A percentile compares a stretch with the other conserved stretches of the same genome.
These are phyloP conservation scores for Misopates orontium DNA, from an alignment of 257 asterid species.

Conservation along the genomic window DNA sequence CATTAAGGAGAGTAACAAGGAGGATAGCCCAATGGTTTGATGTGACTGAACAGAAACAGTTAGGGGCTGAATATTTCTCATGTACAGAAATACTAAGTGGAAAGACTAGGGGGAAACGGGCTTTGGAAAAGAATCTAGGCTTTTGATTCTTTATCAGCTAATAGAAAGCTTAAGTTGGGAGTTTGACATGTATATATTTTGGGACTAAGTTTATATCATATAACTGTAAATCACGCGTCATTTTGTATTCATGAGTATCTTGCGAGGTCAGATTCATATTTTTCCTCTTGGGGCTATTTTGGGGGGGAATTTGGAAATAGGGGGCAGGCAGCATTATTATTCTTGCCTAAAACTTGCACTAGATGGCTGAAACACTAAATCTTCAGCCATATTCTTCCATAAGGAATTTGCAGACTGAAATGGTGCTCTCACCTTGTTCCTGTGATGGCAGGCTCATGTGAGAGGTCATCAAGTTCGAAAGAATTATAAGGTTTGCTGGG, in stretches of 20 bases:
- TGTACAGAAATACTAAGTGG: not conserved
- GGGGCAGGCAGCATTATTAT: too few relatives aligned
- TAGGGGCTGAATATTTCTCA: not conserved
- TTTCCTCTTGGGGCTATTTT: too few relatives aligned
- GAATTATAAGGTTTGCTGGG: conserved; percentile 83
- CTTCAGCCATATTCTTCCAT: not conserved
- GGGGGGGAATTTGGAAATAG: too few relatives aligned
- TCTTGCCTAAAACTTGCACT: not conserved
- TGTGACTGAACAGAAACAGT: not conserved
- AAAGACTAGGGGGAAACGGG: too few relatives aligned
- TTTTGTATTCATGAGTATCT: too few relatives aligned
- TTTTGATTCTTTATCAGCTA: too few relatives aligned
- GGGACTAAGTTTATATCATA: too few relatives aligned
- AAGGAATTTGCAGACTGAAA: not conserved
- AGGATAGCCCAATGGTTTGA: not conserved
- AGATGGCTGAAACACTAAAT: not conserved
- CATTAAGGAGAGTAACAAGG: not conserved
- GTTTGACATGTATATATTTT: too few relatives aligned
- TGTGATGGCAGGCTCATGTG: conserved; percentile 75
- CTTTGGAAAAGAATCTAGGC: too few relatives aligned
- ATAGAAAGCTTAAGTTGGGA: too few relatives aligned
- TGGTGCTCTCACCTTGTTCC: conserved; percentile 7
- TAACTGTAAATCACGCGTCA: too few relatives aligned
- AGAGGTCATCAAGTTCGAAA: conserved; percentile 91
- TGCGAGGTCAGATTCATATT: too few relatives aligned